Evolutionary conservation across 495 filamentous ascomycete species (phyloP), one percentile per base, ranked within the genome.

Genomic region (Lophium mytilinum): DNA sequence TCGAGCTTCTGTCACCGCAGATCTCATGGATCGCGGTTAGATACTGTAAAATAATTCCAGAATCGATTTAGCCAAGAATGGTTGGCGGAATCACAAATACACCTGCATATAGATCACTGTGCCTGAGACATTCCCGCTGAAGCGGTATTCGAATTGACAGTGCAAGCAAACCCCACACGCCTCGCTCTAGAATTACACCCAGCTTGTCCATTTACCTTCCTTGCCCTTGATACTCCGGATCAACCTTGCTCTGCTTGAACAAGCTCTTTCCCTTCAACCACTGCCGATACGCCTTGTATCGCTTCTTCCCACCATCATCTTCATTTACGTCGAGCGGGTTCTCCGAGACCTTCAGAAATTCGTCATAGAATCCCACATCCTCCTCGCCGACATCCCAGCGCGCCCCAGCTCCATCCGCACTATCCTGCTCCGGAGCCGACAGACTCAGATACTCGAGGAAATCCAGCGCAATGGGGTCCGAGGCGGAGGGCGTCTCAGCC

Each of bases 211-310:
- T 48, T 21, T 24, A 48, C 17, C 45, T 19, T 18, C 21, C 45
- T n/a, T 48, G 45, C 45, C 21, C 33, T 24, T 48, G 45, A 48
- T 48, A 74, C 63, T 74, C 72, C 15, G 70, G 70, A 69, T 74
- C 72, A 52, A 73, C 66, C 55, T 72, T 74, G 57, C 72, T 72
- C 78, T 95, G 90, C 73, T 96, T 96, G 66, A 96, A 96, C 58
- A 96, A 75, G 65, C 87, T 90, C 76, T 95, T 96, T 14, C 90
- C 90, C 59, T 84, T 78, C 64, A 96, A 72, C 92, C 92, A 97
- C 71, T 95, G 91, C 65, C 84, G 75, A 71, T 98, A 98, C 0
- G 90, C 89, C 71, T 90, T 96, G 69, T 98, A 98, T 60, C 94
- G 75, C 78, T 95, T 96, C 78, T 93, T 96, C 36, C 76, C 73